Base-by-base conservation (phyloP, 345 rosid species). In the Bretschneidera sinensis region DNA sequence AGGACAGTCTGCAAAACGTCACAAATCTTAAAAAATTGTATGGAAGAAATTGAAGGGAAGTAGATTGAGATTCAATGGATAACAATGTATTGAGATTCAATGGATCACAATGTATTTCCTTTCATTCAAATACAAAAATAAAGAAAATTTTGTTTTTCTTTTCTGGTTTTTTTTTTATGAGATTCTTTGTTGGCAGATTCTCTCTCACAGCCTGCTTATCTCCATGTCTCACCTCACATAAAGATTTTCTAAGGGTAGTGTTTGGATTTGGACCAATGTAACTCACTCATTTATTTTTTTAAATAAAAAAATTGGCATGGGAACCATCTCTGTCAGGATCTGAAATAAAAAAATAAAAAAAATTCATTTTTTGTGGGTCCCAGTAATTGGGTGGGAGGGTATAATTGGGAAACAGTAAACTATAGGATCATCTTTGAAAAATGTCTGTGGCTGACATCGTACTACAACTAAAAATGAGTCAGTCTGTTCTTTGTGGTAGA, bases 61-160 rank as follows among this genome's bases (percentile, higher is more conserved):
- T 10, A 67, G 96, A 88, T 88, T 88, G 85, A 66, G 81, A 60
- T 73, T n/a, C n/a, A n/a, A n/a, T n/a, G n/a, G n/a, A n/a, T n/a
- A n/a, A n/a, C n/a, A n/a, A n/a, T n/a, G n/a, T n/a, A n/a, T n/a
- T n/a, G n/a, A n/a, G n/a, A n/a, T n/a, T 79, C 78, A 72, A 60
- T 83, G 98, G 98, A 86, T 83, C 69, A 64, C 61, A 85, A 63
- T 69, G 75, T 28, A 6, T 58, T 48, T 33, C 55, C 64, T 23
- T 51, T 57, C 57, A 59, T 49, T 66, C 31, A 28, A 3, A 65
- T n/a, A n/a, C n/a, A n/a, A n/a, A n/a, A n/a, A n/a, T n/a, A 43
- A 39, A 48, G 56, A 35, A 66, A 70, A n/a, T n/a, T n/a, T n/a
- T n/a, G n/a, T n/a, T n/a, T n/a, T n/a, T n/a, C n/a, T n/a, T n/a